Base-by-base conservation (phyloP, 2,329 filamentous ascomycete species). In the Trichoderma gracile region DNA sequence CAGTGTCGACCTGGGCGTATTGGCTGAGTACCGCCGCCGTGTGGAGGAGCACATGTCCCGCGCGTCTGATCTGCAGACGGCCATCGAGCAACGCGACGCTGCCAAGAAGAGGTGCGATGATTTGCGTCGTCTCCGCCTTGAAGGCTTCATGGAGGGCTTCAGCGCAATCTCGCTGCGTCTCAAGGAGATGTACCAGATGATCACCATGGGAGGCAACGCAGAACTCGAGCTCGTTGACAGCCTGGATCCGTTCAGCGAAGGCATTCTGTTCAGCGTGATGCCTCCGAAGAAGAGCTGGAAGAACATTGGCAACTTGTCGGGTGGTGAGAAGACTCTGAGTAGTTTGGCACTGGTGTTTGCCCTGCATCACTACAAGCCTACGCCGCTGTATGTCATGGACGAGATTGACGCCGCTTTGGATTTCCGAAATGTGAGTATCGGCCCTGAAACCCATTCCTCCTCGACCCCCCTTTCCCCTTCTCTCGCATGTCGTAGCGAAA, bases 121-220 rank as follows among this genome's bases (percentile, higher is more conserved):
- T 69, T 87, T 99, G 59, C 91, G 95, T 14, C 90, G 92, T 15
- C 82, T 97, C 56, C 91, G 95, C 33, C 83, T 98, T 8, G 94
- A 97, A 71, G 94, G 95, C 42, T 99, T 99, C 84, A 98, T 98
- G 93, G 92, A 96, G 74, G 95, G 96, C 45, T 98, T 99, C 80
- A 90, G 89, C 72, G 90, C 87, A 67, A 99, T 99, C 77, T 98
- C 94, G 1, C 83, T 97, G 25, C 90, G 94, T 0, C 83, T 99
- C 52, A 99, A 99, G 81, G 95, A 99, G 74, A 99, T 99, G 95
- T 99, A 99, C 79, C 95, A 99, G 76, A 97, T 99, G 93, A 99
- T 99, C 76, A 99, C 95, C 23, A 98, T 99, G 93, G 95, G 95
- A 67, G 95, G 95, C 63, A 99, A 99, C 72, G 95, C 95, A 0